A percentile compares a stretch with the other conserved stretches of the same genome.
Evolutionary conservation across 805 yeast genomes (phyloP).

Genomic region (Candida sphagnicola): DNA sequence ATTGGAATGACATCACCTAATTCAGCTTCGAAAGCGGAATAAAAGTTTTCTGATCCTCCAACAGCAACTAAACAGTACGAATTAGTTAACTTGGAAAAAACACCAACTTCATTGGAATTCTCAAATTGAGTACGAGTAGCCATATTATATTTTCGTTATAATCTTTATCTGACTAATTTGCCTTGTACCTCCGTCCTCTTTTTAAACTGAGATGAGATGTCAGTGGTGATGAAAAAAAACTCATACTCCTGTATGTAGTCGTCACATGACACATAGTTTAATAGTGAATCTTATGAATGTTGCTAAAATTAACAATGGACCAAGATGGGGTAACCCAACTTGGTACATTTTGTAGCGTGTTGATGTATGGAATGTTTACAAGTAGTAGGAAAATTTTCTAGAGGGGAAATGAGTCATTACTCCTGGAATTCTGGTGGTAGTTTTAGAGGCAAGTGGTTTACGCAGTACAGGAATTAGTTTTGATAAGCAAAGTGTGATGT

Average conservation of each 20-base stretch:
- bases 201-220: neutral
- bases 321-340: too few relatives aligned
- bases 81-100: constrained; percentile 91
- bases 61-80: constrained; percentile 94
- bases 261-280: neutral
- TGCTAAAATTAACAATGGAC: too few relatives aligned
- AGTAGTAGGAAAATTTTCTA: too few relatives aligned
- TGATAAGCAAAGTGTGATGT: too few relatives aligned
- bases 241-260: neutral
- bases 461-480: too few relatives aligned
- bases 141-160: constrained; percentile 18
- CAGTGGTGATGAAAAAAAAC: neutral
- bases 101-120: constrained; percentile 69
- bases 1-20: constrained; percentile 95
- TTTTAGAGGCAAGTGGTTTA: too few relatives aligned
- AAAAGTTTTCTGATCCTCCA: constrained; percentile 83
- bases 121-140: constrained; percentile 48
- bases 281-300: too few relatives aligned
- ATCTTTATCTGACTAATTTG: neutral
- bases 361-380: too few relatives aligned
- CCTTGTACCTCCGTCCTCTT: neutral
- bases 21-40: constrained; percentile 96
- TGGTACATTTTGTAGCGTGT: too few relatives aligned
- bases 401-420: neutral
- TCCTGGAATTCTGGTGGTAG: too few relatives aligned